Base-by-base conservation (phyloP, 2,329 filamentous ascomycete genomes). In the Alternaria sp. region DNA sequence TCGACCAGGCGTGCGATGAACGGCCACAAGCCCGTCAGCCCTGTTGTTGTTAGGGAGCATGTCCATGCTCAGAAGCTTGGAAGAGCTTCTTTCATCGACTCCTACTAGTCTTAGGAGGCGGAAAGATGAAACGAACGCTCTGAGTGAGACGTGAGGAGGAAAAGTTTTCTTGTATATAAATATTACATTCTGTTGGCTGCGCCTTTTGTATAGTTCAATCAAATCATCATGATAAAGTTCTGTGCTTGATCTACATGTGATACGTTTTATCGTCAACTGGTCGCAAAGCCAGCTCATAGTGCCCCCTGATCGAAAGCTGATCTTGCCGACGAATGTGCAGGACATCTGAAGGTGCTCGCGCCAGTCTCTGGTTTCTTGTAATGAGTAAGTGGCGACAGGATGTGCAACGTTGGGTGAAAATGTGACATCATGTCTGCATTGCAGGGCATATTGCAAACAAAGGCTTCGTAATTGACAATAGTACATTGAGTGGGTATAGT, bases 401-500 rank as follows among this genome's bases (percentile, higher is more conserved):
- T 1, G 8, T 40, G 8, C 3, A 10, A 17, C 8, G 15, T 17
- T 40, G 36, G 9, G 36, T 40, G n/a, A 40, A 17, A 5, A 36
- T 9, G 5, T 6, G 5, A 17, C 9, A 3, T 40, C n/a, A 40
- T 10, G n/a, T n/a, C 4, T 4, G 10, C 23, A 11, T 49, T 3
- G 23, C 15, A 15, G 6, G 15, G 45, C 19, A 49, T 17, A 0
- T 7, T 36, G 19, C 2, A 11, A 25, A 40, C 13, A 52, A 40
- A 25, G 9, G 21, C 19, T 52, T 52, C 17, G 12, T 36, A 36
- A 23, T n/a, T 25, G 50, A 36, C 28, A 43, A 49, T 49, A 28
- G 17, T 47, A 47, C 50, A 55, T 46, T 59, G 56, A 59, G 32
- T 50, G 61, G 61, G 61, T 63, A 63, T 63, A 63, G 51, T 63